Evolutionary conservation across 2,329 filamentous ascomycete genomes (phyloP), one percentile per base, ranked within the genome.

Genomic region (Xylariaceae sp.): DNA sequence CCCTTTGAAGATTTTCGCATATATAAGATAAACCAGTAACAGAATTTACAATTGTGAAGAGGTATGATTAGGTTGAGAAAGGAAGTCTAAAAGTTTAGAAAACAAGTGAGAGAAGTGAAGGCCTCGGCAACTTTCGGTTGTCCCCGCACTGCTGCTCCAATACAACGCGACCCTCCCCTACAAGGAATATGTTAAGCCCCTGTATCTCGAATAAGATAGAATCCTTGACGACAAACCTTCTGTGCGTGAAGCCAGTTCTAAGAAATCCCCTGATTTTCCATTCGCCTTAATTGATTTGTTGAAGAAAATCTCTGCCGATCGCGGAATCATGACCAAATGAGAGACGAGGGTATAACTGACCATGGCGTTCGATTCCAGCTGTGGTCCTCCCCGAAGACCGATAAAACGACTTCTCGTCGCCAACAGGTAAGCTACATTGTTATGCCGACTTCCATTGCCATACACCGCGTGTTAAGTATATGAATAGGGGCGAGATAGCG

Each of bases 361-460:
- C 7, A 36, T 17, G 16, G 41, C 9, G 19, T 53, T 29, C 1
- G 47, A 49, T 50, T 24, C 21, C 33, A 21, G 14, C 21, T 1
- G 17, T 29, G 33, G 31, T 16, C 58, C 50, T 43, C 50, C 54
- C 28, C 44, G 34, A 48, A 44, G 46, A 43, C 23, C 45, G 31
- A 61, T 61, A 50, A 53, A 53, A 34, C 33, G 50, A 34, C 54
- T 61, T 8, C 58, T 61, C n/a, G 8, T 61, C 28, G 54, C 58
- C 12, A 61, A 61, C 41, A 58, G 58, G 58, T 61, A 50, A 16
- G 31, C 12, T 14, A 31, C 19, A 12, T 23, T 16, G 21, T 5
- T n/a, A n/a, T 24, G 4, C 3, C 16, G 6, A 14, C 16, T 31
- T 2, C 7, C 17, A 12, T 12, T 1, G n/a, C 14, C 4, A 12